Conservation (phyloP, 73 alveolate genomes). For the Symbiodinium pilosum region DNA sequence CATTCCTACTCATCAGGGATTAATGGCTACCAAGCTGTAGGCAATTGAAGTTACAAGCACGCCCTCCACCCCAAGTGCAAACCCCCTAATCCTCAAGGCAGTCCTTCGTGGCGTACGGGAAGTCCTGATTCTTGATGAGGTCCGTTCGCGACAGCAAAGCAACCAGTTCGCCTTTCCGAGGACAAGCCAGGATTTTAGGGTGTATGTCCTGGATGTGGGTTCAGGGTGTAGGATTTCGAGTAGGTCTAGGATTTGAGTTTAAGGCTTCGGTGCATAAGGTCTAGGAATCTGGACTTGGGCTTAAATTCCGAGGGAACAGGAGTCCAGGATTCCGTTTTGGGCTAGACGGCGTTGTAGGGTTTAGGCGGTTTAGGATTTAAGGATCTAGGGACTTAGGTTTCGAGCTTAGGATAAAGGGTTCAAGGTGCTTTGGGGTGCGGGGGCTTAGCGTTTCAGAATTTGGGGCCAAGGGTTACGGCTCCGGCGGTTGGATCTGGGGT, state of each 20-base stretch:
- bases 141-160: constrained; percentile 72
- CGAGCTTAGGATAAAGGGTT: background rate
- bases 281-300: no score
- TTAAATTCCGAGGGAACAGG: no score
- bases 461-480: no score
- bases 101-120: constrained; percentile 78
- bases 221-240: background rate
- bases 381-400: background rate
- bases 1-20: no score
- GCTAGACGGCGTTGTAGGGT: no score
- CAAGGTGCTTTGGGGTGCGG: no score
- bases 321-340: no score
- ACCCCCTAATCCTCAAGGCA: background rate
- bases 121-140: constrained; percentile 63
- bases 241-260: background rate
- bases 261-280: background rate
- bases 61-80: no score
- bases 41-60: no score
- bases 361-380: background rate
- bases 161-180: constrained; percentile 35
- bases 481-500: no score
- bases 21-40: no score
- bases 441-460: no score
- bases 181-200: background rate
- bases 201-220: background rate